Conservation (phyloP, 768 basidiomycete genomes). For the Rickenella mellea region DNA sequence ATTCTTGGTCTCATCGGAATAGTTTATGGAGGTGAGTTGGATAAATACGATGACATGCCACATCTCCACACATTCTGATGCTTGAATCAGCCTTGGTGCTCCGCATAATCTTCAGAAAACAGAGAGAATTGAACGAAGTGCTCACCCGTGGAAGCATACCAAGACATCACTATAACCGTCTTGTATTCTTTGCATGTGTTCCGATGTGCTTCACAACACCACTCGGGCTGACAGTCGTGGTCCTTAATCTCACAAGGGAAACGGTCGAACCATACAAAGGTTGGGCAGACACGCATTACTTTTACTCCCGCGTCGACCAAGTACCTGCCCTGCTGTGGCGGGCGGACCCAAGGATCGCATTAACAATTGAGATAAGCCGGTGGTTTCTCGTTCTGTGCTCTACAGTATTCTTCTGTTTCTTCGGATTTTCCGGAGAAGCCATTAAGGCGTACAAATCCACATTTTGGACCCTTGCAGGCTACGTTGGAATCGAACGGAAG, state of each 20-base stretch:
- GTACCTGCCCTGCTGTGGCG: conserved; percentile 37
- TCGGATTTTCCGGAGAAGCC: conserved; percentile 57
- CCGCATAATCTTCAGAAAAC: conserved; percentile 22
- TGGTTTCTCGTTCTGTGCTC: conserved; percentile 40
- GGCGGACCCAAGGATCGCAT: conserved; percentile 10
- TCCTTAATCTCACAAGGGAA: conserved; percentile 21
- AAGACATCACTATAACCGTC: conserved; percentile 9
- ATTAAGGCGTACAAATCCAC: conserved; percentile 34
- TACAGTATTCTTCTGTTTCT: conserved; percentile 55
- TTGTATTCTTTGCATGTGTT: conserved; percentile 7
- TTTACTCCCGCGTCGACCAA: conserved; percentile 35
- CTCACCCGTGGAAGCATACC: conserved; percentile 16
- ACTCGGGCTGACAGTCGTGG: conserved; percentile 20
- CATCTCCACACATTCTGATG: no score
- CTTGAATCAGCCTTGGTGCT: conserved; percentile 26
- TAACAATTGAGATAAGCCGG: conserved; percentile 32
- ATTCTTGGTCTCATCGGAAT: conserved; percentile 17
- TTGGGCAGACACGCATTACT: conserved; percentile 41
- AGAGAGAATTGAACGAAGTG: conserved; percentile 28
- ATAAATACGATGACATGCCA: no score
- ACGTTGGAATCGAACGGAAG: no score
- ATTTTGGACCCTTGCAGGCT: background rate
- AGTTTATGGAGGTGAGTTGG: conserved; percentile 16
- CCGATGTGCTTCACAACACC: conserved; percentile 12
- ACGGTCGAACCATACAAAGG: conserved; percentile 34